Evolutionary conservation across 2,329 filamentous ascomycete genomes (phyloP).

Genomic region (Fusarium veterinarium): DNA sequence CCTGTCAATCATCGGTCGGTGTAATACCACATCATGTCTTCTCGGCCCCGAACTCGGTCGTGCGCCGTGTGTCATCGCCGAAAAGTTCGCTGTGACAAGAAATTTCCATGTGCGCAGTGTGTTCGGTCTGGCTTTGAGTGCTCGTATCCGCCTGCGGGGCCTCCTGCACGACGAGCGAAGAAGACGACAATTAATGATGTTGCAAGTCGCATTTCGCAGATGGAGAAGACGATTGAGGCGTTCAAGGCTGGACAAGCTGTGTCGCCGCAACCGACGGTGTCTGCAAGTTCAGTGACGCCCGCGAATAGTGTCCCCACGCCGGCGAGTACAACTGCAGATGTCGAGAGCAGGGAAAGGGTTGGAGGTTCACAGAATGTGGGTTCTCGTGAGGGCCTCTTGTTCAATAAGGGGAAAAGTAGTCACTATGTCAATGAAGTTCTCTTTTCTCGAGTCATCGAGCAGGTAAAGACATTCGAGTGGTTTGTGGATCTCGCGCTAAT

Average conservation of each 20-base stretch:
- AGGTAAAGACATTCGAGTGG: conserved; percentile 33
- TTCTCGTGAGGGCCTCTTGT: conserved; percentile 40
- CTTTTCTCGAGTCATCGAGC: conserved; percentile 50
- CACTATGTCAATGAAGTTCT: conserved; percentile 54
- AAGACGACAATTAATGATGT: conserved; percentile 50
- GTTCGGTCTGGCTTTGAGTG: conserved; percentile 56
- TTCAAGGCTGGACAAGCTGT: neutral
- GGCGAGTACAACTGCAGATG: rapidly evolving
- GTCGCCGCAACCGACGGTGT: conserved; percentile 1
- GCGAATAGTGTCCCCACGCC: neutral
- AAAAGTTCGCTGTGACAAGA: conserved; percentile 80
- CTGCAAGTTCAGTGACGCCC: neutral
- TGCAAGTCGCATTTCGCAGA: conserved; percentile 50
- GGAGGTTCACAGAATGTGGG: neutral
- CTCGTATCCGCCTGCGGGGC: conserved; percentile 45
- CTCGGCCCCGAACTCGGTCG: conserved; percentile 41
- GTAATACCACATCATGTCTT: conserved; percentile 7
- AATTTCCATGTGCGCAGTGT: conserved; percentile 77
- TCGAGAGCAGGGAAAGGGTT: neutral
- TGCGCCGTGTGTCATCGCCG: conserved; percentile 59
- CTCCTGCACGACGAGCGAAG: conserved; percentile 41
- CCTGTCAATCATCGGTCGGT: neutral
- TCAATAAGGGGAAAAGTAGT: conserved; percentile 48
- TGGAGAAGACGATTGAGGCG: conserved; percentile 46
- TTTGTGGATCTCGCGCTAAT: neutral